These are phyloP conservation scores for Pseudozyma tsukubaensis DNA, from an alignment of 1,284 basidiomycete species.

Conservation along the genomic window DNA sequence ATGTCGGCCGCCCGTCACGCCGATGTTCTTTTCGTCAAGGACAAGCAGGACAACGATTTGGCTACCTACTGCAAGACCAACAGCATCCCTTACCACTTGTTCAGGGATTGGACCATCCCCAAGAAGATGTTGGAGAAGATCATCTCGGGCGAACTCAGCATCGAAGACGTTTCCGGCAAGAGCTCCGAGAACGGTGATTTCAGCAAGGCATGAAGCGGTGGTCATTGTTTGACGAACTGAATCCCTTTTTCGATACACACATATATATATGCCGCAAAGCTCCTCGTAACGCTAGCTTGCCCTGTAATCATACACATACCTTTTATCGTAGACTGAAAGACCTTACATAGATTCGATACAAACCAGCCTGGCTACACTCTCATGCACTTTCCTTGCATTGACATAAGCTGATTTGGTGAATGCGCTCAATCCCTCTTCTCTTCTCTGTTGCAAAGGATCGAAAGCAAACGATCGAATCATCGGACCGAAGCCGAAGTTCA, in stretches of 20 bases:
- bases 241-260: constrained; percentile 16
- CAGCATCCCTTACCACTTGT: constrained; percentile 65
- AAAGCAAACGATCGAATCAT: too few species aligned
- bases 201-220: constrained; percentile 7
- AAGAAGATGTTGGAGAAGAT: constrained; percentile 62
- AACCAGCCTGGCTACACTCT: too few species aligned
- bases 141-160: constrained; percentile 48
- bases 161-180: constrained; percentile 46
- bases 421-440: too few species aligned
- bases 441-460: too few species aligned
- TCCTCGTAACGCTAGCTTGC: neutral
- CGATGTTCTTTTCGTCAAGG: constrained; percentile 68
- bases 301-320: constrained; percentile 16
- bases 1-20: constrained; percentile 68
- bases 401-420: too few species aligned
- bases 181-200: constrained; percentile 50
- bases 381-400: too few species aligned
- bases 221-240: too few species aligned
- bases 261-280: neutral
- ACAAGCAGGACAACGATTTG: constrained; percentile 68
- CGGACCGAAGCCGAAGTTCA: too few species aligned
- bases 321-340: neutral
- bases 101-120: constrained; percentile 66
- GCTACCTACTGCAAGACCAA: constrained; percentile 65
- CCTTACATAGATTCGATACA: too few species aligned